Percentiles rank a stretch among this genome's conserved stretches.
Evolutionary conservation across 257 asterid genomes (phyloP).

Genomic region (Ehretia macrophylla): DNA sequence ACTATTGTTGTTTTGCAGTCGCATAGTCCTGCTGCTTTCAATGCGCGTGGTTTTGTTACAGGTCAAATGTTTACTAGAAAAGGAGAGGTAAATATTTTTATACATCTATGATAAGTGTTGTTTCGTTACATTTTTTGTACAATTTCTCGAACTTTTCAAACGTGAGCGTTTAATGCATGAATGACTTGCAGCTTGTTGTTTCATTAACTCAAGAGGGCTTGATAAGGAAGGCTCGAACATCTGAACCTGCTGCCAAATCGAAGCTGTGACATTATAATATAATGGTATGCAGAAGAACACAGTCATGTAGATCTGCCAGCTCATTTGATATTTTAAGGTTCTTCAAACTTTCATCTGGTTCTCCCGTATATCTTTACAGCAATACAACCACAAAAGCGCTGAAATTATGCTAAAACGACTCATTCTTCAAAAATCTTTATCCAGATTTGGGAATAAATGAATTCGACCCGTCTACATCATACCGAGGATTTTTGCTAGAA

Average conservation of each 20-base stretch:
- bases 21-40: constrained; percentile 62
- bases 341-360: no score
- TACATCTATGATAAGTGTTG: not conserved
- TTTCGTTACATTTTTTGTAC: not conserved
- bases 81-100: constrained; percentile 66
- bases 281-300: not conserved
- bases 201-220: constrained; percentile 86
- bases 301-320: no score
- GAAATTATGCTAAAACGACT: not conserved
- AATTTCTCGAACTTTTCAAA: not conserved
- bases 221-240: constrained; percentile 44
- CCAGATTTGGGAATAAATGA: not conserved
- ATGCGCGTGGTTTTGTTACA: constrained; percentile 75
- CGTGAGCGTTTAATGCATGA: not conserved
- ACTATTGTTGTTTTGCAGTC: constrained; percentile 38
- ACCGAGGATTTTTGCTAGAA: not conserved
- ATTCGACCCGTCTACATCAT: not conserved
- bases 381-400: not conserved
- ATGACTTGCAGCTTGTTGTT: constrained; percentile 55
- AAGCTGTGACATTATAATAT: constrained; percentile 34
- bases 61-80: constrained; percentile 76
- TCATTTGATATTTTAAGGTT: no score
- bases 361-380: no score
- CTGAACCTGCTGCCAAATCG: constrained; percentile 34
- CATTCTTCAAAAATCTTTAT: not conserved